Conservation (phyloP, 345 rosid species). For the Hibiscus mutabilis region DNA sequence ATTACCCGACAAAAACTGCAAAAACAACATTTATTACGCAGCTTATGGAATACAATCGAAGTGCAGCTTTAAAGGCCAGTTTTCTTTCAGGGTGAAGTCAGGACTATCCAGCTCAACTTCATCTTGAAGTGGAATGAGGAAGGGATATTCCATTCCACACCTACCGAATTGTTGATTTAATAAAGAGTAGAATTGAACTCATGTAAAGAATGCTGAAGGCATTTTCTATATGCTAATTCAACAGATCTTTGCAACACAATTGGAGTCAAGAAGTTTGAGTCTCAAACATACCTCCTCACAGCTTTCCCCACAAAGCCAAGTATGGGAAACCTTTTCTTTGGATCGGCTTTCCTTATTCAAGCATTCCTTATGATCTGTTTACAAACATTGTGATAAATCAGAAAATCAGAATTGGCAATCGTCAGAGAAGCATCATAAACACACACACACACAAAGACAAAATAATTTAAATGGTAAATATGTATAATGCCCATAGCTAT, state of each 20-base stretch:
- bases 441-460: background rate
- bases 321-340: conserved; percentile 35
- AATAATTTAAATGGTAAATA: background rate
- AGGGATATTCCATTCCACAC: background rate
- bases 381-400: conserved; percentile 13
- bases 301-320: conserved; percentile 63
- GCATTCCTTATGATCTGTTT: conserved; percentile 74
- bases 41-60: background rate
- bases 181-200: background rate
- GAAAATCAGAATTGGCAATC: conserved; percentile 11
- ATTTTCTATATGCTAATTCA: background rate
- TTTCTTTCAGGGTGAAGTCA: background rate
- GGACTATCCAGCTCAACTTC: background rate
- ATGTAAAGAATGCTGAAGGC: conserved; percentile 10
- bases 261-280: conserved; percentile 1
- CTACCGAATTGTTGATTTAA: background rate
- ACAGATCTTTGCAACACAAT: conserved; percentile 1
- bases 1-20: background rate
- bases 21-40: background rate
- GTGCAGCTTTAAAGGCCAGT: background rate
- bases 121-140: background rate
- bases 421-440: background rate
- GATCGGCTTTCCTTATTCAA: conserved; percentile 28
- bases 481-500: background rate
- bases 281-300: conserved; percentile 60